phyloP scores from a whole-genome alignment of 768 basidiomycete genomes.

The Boletus eberwhitei region DNA sequence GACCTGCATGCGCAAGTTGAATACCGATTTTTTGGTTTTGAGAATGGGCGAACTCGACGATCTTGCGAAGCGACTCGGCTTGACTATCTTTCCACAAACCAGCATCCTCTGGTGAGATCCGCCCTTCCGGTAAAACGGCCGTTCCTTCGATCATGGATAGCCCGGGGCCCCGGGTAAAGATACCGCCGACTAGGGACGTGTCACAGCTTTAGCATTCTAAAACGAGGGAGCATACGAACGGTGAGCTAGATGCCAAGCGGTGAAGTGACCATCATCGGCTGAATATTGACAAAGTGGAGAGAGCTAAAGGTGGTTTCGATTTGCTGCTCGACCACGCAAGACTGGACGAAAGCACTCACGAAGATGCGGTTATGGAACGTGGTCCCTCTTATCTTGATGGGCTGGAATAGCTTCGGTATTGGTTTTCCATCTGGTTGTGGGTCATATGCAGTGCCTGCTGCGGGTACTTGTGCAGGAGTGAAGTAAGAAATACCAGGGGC shows the following conservation, averaged over 20 bases:
- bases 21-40: conserved; percentile 69
- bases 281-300: conserved; percentile 64
- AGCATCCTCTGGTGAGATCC: conserved; percentile 64
- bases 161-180: conserved; percentile 52
- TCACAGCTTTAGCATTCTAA: not conserved
- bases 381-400: conserved; percentile 50
- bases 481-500: conserved; percentile 45
- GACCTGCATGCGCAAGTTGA: conserved; percentile 73
- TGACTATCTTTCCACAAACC: conserved; percentile 68
- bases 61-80: conserved; percentile 39
- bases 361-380: conserved; percentile 55
- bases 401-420: conserved; percentile 49
- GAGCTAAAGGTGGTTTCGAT: conserved; percentile 27
- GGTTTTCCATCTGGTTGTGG: conserved; percentile 39
- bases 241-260: conserved; percentile 59
- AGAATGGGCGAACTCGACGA: conserved; percentile 71
- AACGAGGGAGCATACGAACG: conserved; percentile 5
- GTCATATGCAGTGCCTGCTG: conserved; percentile 43
- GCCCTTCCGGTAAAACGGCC: conserved; percentile 54
- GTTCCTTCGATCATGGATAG: conserved; percentile 65
- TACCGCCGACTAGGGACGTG: conserved; percentile 33
- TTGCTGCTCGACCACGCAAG: not conserved
- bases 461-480: conserved; percentile 43
- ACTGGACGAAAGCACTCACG: conserved; percentile 30
- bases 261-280: conserved; percentile 47